Conservation (phyloP, 108 stramenopile genomes). For the Mediolabrus comicus region DNA sequence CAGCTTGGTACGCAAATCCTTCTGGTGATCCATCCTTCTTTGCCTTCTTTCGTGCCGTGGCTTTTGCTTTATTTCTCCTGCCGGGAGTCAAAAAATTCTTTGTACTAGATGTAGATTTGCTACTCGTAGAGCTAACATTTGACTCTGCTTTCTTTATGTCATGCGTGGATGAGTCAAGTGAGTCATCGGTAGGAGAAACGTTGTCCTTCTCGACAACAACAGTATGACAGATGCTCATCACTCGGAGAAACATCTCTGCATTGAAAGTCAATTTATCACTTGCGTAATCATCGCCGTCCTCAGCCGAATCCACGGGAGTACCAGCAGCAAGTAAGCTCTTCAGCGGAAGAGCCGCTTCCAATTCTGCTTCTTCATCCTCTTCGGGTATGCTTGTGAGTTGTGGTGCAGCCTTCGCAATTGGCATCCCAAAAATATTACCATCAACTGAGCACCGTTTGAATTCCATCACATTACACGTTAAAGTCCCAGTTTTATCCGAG, state of each 20-base stretch:
- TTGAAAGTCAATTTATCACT: slow-evolving; percentile 62
- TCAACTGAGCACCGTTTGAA: slow-evolving; percentile 95
- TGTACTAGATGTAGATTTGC: too few relatives aligned
- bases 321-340: slow-evolving; percentile 61
- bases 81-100: not conserved
- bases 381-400: slow-evolving; percentile 7
- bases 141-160: not conserved
- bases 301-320: not conserved
- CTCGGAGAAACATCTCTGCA: slow-evolving; percentile 88
- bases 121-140: not conserved
- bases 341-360: slow-evolving; percentile 49
- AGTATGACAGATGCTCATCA: slow-evolving; percentile 91
- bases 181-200: slow-evolving; percentile 26
- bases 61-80: slow-evolving; percentile 19
- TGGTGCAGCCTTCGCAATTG: slow-evolving; percentile 62
- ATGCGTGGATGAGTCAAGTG: not conserved
- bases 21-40: slow-evolving; percentile 76
- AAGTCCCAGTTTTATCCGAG: slow-evolving; percentile 95
- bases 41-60: slow-evolving; percentile 20
- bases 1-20: slow-evolving; percentile 86
- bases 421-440: slow-evolving; percentile 83
- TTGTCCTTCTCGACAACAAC: slow-evolving; percentile 89
- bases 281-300: not conserved
- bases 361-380: slow-evolving; percentile 21
- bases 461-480: slow-evolving; percentile 97